Evolutionary conservation across 805 yeast genomes (phyloP), one percentile per base, ranked within the genome.

Genomic region (Schwanniomyces yamadae): DNA sequence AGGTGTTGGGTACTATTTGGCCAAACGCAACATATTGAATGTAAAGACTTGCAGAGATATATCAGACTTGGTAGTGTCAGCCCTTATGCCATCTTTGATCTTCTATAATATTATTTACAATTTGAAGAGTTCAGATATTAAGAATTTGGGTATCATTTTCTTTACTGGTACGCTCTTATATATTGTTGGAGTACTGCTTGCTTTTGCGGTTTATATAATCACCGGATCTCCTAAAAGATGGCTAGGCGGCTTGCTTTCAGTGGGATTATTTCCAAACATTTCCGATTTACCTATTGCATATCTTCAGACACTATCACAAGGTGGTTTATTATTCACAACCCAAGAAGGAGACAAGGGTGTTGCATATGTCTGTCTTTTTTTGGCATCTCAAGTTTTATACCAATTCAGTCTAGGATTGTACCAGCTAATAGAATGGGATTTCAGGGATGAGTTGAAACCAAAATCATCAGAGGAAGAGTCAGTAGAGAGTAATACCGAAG

Each of bases 281-380:
- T 77, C 89, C 11, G 95, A 87, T 60, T 67, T 87, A 37, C 95
- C 96, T 0, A 84, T 87, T 46, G 95, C 95, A 0, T 88, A 87
- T 47, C 56, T 81, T 23, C 87, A 82, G 50, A 82, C 91, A 2
- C 61, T 87, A 51, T 81, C 84, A 17, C 71, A 76, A 11, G 80
- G 88, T 1, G 66, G 77, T 1, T 63, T 73, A 5, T 48, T 68
- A 6, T 81, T 89, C 48, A 65, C 81, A 0, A 49, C 66, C 11
- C 73, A 59, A 4, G 79, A 84, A 42, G 87, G 86, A 23, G 71
- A 77, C 36, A 73, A 75, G 47, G 97, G 96, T 17, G 82, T 84
- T 17, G 93, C 96, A 1, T 86, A 84, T 58, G 82, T 85, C 14
- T 82, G 89, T 50, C 81, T 89, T 22, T 84, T 83, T 48, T 66